phyloP scores from a whole-genome alignment of 495 filamentous ascomycete genomes.

The Lichina pygmaea region DNA sequence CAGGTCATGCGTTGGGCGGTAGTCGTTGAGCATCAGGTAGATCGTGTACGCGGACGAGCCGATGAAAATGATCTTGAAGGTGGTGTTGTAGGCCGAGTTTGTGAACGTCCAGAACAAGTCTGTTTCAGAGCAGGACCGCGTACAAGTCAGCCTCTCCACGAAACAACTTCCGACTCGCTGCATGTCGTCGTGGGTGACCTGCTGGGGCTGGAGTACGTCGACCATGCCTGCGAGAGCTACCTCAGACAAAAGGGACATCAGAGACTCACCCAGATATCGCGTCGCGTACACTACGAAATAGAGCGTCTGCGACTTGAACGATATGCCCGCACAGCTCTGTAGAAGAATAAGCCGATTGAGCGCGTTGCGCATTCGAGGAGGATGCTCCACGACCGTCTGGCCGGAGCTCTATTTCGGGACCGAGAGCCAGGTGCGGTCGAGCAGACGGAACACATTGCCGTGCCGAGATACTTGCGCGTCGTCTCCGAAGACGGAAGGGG shows the following conservation, averaged over 20 bases:
- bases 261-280: conserved; percentile 52
- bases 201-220: too few species aligned
- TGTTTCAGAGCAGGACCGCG: conserved; percentile 8
- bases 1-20: conserved; percentile 85
- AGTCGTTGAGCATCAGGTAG: conserved; percentile 88
- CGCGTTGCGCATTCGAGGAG: not conserved
- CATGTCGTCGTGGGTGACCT: too few species aligned
- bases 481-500: too few species aligned
- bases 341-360: not conserved
- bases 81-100: conserved; percentile 59
- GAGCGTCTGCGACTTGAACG: conserved; percentile 88
- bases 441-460: too few species aligned
- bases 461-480: too few species aligned
- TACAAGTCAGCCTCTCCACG: too few species aligned
- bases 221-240: too few species aligned
- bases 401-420: too few species aligned
- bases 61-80: conserved; percentile 93
- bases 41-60: conserved; percentile 69
- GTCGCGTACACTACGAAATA: conserved; percentile 85
- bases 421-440: too few species aligned
- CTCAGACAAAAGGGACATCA: not conserved
- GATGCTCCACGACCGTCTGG: not conserved
- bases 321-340: conserved; percentile 89
- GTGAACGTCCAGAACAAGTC: conserved; percentile 76
- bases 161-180: too few species aligned